Base-by-base conservation (phyloP, 169 alveolate species). In the Eimeria mitis region DNA sequence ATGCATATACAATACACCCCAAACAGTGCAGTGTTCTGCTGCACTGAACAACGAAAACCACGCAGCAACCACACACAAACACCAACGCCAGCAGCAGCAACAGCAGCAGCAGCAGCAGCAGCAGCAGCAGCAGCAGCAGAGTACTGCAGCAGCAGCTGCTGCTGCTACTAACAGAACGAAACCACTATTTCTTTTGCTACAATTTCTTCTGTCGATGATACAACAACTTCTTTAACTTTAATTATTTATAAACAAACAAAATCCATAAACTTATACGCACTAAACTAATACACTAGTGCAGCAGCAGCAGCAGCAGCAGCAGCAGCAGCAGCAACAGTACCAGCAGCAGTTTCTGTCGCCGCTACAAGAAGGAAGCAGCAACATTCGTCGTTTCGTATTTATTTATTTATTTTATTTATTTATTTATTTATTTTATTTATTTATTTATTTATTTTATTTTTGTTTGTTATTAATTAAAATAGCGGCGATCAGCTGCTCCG, bases 221-320 rank as follows among this genome's bases (percentile, higher is more conserved):
- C 59, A 8, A 52, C 21, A 52, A 52, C 6, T 6, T 52, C 13
- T 52, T 52, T 52, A 52, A 52, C 6, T 52, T 52, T 8, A 52
- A n/a, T n/a, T n/a, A n/a, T n/a, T n/a, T n/a, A 52, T 52, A 52
- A 52, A 52, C 13, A 52, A 52, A 52, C 59, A 52, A 52, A 52
- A 8, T 8, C 59, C 59, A 52, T 8, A 52, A 52, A 8, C 59
- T 13, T 52, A 52, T 13, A 52, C 59, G 13, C 6, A 52, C 59
- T 52, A 52, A 52, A 52, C 6, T 52, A 52, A 52, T 52, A 52
- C 6, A 52, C 13, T 13, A 52, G 59, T 52, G 59, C n/a, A n/a
- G n/a, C n/a, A n/a, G n/a, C n/a, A n/a, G 73, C 73, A 23, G 73
- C 73, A 68, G 44, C 78, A n/a, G 42, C 78, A 68, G 78, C 78